Evolutionary conservation across 2,329 filamentous ascomycete genomes (phyloP), one percentile per base, ranked within the genome.

Genomic region (Cercospora janseana): DNA sequence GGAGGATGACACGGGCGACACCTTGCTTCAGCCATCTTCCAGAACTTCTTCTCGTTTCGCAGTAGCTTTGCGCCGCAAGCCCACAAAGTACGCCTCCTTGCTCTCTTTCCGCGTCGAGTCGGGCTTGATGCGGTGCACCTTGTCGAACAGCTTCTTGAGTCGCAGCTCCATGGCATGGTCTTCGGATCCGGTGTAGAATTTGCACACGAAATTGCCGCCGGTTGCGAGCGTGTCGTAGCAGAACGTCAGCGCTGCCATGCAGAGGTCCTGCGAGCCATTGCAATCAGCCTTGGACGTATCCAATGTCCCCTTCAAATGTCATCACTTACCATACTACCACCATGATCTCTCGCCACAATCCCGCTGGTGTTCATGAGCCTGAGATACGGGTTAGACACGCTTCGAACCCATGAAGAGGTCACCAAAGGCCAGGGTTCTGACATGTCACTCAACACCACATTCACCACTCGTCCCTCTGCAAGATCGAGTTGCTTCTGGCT

Each of bases 291-390:
- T 32, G 7, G n/a, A 0, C 10, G 12, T 7, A 9, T 5, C n/a
- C n/a, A n/a, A n/a, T n/a, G n/a, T n/a, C n/a, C n/a, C n/a, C n/a
- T n/a, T n/a, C n/a, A n/a, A n/a, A 40, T 23, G 15, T 40, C 28
- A 18, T 68, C 4, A 26, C 85, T 67, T 73, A 96, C 92, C 88
- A 98, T 97, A 72, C 90, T 96, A 23, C 88, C 88, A 7, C 83
- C 85, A 71, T 98, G 93, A 71, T 98, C 93, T 58, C 84, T 82
- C 66, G 95, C 93, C 15, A 72, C 72, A 64, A 88, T 86, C 49
- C 93, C 93, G 73, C 87, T 95, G 63, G 92, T 96, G 72, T 98
- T 98, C 90, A 96, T 95, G 86, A 98, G 86, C 93, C 93, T 98
- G 79, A 74, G 70, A 83, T 94, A 93, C 59, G 90, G 89, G 81